Evolutionary conservation across 768 basidiomycete genomes (phyloP).

Genomic region (Podaxis carcinomalis): DNA sequence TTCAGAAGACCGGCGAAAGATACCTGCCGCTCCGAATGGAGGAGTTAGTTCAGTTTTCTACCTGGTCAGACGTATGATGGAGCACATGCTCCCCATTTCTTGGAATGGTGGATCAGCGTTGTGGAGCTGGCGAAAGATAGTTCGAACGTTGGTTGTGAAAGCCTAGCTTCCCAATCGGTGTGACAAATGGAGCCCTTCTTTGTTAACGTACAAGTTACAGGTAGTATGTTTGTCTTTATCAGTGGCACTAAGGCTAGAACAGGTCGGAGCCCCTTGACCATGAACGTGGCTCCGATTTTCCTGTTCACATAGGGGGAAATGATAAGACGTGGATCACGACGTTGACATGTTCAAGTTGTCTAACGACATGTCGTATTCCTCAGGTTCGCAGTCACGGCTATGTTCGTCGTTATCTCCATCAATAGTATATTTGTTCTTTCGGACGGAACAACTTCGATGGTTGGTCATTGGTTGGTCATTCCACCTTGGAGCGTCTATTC

Average conservation of each 20-base stretch:
- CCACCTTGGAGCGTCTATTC: background rate
- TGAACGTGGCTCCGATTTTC: background rate
- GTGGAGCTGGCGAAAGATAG: background rate
- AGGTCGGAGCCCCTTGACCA: background rate
- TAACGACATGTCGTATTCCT: background rate
- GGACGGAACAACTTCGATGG: conserved; percentile 4
- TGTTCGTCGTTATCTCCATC: conserved; percentile 9
- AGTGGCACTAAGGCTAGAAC: background rate
- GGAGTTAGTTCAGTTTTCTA: background rate
- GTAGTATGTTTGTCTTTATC: background rate
- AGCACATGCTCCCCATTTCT: background rate
- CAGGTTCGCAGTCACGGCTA: background rate
- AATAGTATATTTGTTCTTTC: background rate
- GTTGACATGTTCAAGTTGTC: background rate
- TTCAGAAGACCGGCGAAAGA: background rate
- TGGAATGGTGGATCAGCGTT: background rate
- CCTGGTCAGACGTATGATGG: background rate
- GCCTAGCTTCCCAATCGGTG: background rate
- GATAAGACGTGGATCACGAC: too few species aligned
- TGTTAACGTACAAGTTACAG: background rate
- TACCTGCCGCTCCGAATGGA: background rate
- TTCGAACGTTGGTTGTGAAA: background rate
- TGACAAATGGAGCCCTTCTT: background rate
- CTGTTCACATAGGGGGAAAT: too few species aligned
- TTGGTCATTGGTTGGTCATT: background rate